A percentile compares a stretch with the other conserved stretches of the same genome.
Conservation (phyloP, 2,329 filamentous ascomycete species). For the Scedosporium boydii region DNA sequence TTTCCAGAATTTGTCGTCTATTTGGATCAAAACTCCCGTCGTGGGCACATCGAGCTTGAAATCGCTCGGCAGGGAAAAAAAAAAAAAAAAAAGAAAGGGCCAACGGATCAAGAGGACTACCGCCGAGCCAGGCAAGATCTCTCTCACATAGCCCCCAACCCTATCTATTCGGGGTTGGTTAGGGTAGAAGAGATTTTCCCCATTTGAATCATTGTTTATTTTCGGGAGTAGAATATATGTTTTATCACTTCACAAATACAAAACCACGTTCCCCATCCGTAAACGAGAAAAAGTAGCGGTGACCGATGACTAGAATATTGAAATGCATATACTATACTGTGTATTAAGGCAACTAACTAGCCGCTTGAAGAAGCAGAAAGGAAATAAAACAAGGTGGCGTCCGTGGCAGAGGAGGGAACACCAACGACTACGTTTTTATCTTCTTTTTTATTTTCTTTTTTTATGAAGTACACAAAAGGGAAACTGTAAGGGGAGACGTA, state of each 20-base stretch:
- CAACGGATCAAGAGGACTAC: background rate
- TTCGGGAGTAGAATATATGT: background rate
- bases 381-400: background rate
- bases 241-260: background rate
- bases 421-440: background rate
- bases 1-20: background rate
- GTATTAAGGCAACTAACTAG: background rate
- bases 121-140: background rate
- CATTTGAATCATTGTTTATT: background rate
- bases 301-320: background rate
- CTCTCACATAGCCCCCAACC: background rate
- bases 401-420: background rate
- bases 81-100: background rate
- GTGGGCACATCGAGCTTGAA: background rate
- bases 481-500: background rate
- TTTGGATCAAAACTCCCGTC: background rate
- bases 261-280: background rate
- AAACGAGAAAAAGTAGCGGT: background rate
- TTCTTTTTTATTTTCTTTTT: background rate
- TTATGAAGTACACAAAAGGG: background rate
- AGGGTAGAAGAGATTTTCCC: background rate
- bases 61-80: background rate
- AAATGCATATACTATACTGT: background rate
- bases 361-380: background rate
- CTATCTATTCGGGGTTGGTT: background rate